phyloP scores from a whole-genome alignment of 2,329 filamentous ascomycete species.

The Cladorrhinum sp. region DNA sequence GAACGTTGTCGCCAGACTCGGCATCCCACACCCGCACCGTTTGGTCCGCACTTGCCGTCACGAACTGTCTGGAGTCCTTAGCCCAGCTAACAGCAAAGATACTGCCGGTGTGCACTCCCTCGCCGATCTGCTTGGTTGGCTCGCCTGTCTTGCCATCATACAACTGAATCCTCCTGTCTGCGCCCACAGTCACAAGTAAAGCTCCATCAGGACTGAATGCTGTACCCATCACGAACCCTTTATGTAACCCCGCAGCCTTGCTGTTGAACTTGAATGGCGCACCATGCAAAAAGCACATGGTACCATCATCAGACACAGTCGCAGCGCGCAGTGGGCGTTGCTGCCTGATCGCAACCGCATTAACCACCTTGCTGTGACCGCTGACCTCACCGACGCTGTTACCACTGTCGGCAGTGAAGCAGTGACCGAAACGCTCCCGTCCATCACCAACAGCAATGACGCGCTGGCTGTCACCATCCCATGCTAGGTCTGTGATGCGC shows the following conservation, averaged over 20 bases:
- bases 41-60: conserved; percentile 89
- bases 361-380: conserved; percentile 87
- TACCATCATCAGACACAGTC: conserved; percentile 86
- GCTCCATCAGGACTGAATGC: conserved; percentile 88
- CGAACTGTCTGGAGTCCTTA: conserved; percentile 78
- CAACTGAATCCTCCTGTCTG: conserved; percentile 88
- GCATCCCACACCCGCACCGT: conserved; percentile 94
- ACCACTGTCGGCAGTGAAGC: conserved; percentile 91
- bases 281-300: conserved; percentile 87
- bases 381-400: conserved; percentile 94
- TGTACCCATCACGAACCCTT: conserved; percentile 82
- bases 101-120: conserved; percentile 84
- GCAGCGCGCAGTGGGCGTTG: conserved; percentile 88
- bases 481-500: conserved; percentile 92
- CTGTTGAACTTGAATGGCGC: conserved; percentile 93
- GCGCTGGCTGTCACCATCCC: conserved; percentile 95
- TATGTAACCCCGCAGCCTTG: conserved; percentile 75
- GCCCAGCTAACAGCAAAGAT: conserved; percentile 93
- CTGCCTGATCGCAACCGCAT: conserved; percentile 83
- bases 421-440: conserved; percentile 88
- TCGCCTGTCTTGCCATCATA: conserved; percentile 97
- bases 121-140: conserved; percentile 70
- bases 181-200: conserved; percentile 79
- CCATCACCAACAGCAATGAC: conserved; percentile 96
- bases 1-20: conserved; percentile 70